phyloP scores from a whole-genome alignment of 768 basidiomycete genomes.

The Amanita rimosa region DNA sequence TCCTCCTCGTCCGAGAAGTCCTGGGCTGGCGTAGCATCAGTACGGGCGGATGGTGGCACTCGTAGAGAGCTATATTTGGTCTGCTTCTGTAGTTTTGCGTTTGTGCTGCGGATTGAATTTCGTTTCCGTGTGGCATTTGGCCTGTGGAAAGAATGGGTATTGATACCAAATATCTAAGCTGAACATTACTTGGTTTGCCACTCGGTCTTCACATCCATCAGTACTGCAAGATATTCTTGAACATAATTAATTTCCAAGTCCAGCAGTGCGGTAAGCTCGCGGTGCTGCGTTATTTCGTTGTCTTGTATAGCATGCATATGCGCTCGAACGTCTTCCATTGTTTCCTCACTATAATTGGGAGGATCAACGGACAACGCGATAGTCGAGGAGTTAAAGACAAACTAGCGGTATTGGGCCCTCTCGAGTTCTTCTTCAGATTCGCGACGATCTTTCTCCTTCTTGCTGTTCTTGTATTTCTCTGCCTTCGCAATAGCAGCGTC shows the following conservation, averaged over 20 bases:
- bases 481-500: constrained; percentile 66
- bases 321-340: constrained; percentile 70
- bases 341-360: constrained; percentile 56
- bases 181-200: constrained; percentile 42
- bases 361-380: neutral
- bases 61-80: constrained; percentile 12
- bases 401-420: constrained; percentile 67
- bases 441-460: constrained; percentile 58
- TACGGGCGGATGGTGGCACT: constrained; percentile 9
- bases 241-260: constrained; percentile 69
- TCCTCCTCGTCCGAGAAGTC: constrained; percentile 27
- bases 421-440: constrained; percentile 81
- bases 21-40: constrained; percentile 9
- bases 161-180: neutral
- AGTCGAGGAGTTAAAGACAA: constrained; percentile 8
- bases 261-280: constrained; percentile 57
- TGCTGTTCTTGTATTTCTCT: constrained; percentile 54
- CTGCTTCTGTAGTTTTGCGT: constrained; percentile 10
- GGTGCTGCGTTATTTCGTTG: constrained; percentile 51
- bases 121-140: neutral
- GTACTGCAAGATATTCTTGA: constrained; percentile 58
- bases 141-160: neutral
- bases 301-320: constrained; percentile 76
- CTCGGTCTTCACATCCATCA: constrained; percentile 53
- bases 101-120: neutral